Percentiles rank a stretch among this genome's conserved stretches.
Conservation (phyloP, 345 rosid species). For the Sisymbrium irio region DNA sequence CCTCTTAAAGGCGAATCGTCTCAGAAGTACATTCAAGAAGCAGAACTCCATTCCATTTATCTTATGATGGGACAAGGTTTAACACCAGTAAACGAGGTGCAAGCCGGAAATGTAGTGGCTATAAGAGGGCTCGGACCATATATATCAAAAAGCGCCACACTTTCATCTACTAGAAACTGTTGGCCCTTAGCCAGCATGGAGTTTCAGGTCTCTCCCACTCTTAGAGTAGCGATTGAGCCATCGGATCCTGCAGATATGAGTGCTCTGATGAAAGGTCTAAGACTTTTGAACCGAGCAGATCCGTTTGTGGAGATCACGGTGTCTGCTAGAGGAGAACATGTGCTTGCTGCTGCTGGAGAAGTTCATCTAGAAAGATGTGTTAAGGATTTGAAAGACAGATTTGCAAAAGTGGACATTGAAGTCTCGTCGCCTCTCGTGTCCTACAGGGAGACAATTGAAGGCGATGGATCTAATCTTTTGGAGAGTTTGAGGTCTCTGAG, state of each 20-base stretch:
- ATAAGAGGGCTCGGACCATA: constrained; percentile 92
- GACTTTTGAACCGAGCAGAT: constrained; percentile 86
- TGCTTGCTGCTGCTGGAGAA: constrained; percentile 94
- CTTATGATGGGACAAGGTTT: constrained; percentile 98
- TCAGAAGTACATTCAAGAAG: constrained; percentile 84
- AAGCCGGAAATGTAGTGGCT: constrained; percentile 88
- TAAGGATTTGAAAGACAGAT: constrained; percentile 87
- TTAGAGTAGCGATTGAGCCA: constrained; percentile 91
- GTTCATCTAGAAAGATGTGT: constrained; percentile 93
- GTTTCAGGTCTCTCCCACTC: constrained; percentile 88
- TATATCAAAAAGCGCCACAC: constrained; percentile 87
- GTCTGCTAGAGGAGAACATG: constrained; percentile 91
- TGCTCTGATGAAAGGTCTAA: constrained; percentile 76
- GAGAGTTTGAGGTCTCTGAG: constrained; percentile 61
- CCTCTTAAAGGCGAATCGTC: constrained; percentile 64
- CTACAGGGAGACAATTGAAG: constrained; percentile 83
- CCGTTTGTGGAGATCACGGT: constrained; percentile 89
- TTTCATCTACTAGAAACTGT: constrained; percentile 79
- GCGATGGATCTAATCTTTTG: constrained; percentile 53
- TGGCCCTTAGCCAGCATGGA: constrained; percentile 97
- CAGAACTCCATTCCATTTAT: constrained; percentile 79
- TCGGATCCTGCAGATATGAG: constrained; percentile 86
- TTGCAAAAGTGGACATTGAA: constrained; percentile 79
- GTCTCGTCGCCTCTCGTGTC: constrained; percentile 93
- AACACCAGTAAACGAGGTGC: constrained; percentile 67